Evolutionary conservation across 2,329 filamentous ascomycete species (phyloP), one percentile per base, ranked within the genome.

Genomic region (Neocatenulostroma microsporum): DNA sequence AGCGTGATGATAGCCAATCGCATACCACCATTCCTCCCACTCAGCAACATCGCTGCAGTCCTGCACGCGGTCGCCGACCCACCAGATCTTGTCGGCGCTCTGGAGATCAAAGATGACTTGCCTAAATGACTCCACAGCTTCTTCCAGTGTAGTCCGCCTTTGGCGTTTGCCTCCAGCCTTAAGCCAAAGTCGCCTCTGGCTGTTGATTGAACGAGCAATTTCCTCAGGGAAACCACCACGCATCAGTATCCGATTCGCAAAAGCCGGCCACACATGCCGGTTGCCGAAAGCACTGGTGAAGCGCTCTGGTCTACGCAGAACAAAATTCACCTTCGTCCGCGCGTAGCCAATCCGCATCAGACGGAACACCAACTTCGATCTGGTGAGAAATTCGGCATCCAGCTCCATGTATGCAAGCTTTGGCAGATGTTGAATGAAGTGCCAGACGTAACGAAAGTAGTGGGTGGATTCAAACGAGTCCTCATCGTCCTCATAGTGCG

Each of bases 381-480:
- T 25, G 6, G 23, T 31, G 21, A 46, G 28, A 24, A 39, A 41
- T 13, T 19, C 23, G 20, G 32, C 29, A 35, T 48, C 44, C 12
- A 48, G 32, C 26, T 48, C 44, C n/a, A 46, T 24, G 19, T 31
- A 30, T 3, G 37, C 38, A 12, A 47, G 32, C 7, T 29, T 25
- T 19, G 13, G 31, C 28, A 32, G 14, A 11, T 26, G 28, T 19
- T 33, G 15, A 23, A n/a, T 14, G n/a, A 14, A n/a, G 18, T 21
- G 14, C 18, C 5, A 9, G 13, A 29, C 10, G 21, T 7, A 5
- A 21, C 9, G 30, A 12, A 10, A 14, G 5, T 21, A 26, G 21
- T n/a, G 12, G 12, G 13, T 34, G 13, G 8, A 23, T 4, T 6
- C 18, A 20, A 5, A 21, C 27, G 12, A 25, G 17, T 23, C 17